phyloP scores from a whole-genome alignment of 2,329 filamentous ascomycete species.

The Drechslera avenae region DNA sequence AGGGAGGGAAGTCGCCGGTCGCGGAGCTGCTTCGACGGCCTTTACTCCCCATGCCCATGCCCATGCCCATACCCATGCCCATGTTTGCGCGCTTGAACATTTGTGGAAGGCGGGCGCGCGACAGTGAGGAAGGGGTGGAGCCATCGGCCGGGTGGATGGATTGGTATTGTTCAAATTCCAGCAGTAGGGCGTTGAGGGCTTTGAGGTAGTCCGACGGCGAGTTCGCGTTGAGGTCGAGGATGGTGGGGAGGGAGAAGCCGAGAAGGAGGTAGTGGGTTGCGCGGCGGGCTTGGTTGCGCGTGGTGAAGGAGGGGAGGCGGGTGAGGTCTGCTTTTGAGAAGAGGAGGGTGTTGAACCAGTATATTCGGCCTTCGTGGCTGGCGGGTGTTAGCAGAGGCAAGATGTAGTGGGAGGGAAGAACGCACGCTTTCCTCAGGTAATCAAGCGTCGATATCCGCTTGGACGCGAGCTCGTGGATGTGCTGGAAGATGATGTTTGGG shows the following conservation, averaged over 20 bases:
- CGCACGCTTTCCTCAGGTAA: constrained; percentile 89
- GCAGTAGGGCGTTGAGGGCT: constrained; percentile 80
- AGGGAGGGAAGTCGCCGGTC: constrained; percentile 53
- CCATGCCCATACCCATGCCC: constrained; percentile 44
- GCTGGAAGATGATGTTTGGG: constrained; percentile 63
- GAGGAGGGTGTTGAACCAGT: constrained; percentile 97
- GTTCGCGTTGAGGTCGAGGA: constrained; percentile 84
- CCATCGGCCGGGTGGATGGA: constrained; percentile 81
- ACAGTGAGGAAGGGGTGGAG: constrained; percentile 69
- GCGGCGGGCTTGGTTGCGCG: constrained; percentile 81
- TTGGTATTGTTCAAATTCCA: constrained; percentile 94
- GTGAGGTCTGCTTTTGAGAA: constrained; percentile 82
- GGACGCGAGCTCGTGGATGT: constrained; percentile 81
- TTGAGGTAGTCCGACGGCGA: constrained; percentile 84
- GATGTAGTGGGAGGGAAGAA: background rate
- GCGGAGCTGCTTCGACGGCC: constrained; percentile 62
- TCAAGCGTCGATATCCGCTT: constrained; percentile 95
- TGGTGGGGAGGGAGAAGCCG: constrained; percentile 85
- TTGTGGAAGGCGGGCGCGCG: constrained; percentile 70
- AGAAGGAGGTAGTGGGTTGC: constrained; percentile 94
- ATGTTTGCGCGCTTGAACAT: constrained; percentile 57
- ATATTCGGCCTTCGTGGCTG: constrained; percentile 90
- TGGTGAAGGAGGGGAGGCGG: constrained; percentile 84
- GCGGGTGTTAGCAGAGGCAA: constrained; percentile 10
- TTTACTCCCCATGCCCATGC: constrained; percentile 46